Percentiles rank a stretch among this genome's conserved stretches.
These are phyloP conservation scores for Cladophialophora chaetospira DNA, from an alignment of 2,329 filamentous ascomycete genomes.

Conservation along the genomic window DNA sequence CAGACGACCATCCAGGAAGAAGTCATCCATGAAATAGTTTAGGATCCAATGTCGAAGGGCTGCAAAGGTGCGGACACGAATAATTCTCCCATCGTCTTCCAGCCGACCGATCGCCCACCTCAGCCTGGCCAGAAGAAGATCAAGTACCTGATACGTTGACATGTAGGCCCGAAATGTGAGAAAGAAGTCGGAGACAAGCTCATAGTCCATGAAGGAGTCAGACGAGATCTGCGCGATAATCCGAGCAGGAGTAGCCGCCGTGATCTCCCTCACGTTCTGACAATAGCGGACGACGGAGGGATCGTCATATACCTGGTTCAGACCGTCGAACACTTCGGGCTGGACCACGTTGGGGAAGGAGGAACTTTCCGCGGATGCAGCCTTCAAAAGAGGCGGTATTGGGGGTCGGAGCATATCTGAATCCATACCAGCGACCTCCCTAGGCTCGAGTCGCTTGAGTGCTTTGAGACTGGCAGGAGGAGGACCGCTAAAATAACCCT, in stretches of 20 bases:
- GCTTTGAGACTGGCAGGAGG: conserved; percentile 27
- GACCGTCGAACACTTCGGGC: conserved; percentile 71
- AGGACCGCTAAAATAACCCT: conserved; percentile 20
- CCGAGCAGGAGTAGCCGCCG: conserved; percentile 84
- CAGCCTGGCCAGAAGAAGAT: conserved; percentile 80
- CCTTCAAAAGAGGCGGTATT: conserved; percentile 32
- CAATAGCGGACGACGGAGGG: conserved; percentile 81
- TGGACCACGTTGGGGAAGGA: conserved; percentile 52
- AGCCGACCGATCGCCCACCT: conserved; percentile 79
- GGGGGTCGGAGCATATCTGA: conserved; percentile 31
- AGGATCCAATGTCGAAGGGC: conserved; percentile 95
- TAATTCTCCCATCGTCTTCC: conserved; percentile 86
- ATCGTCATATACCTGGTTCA: conserved; percentile 82
- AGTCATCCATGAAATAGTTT: conserved; percentile 97
- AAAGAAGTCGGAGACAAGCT: conserved; percentile 96
- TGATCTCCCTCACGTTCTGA: conserved; percentile 69
- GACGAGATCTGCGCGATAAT: conserved; percentile 97
- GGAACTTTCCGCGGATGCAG: conserved; percentile 35
- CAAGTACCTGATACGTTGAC: conserved; percentile 72
- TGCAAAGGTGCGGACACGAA: conserved; percentile 94
- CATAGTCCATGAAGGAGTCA: conserved; percentile 92
- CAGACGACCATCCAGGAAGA: conserved; percentile 73
- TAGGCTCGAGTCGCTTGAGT: conserved; percentile 18
- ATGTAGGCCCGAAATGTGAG: conserved; percentile 90
- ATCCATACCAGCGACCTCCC: not conserved